Evolutionary conservation across 176 grass and related monocot species (phyloP), one percentile per base, ranked within the genome.

Genomic region (Avena eriantha): DNA sequence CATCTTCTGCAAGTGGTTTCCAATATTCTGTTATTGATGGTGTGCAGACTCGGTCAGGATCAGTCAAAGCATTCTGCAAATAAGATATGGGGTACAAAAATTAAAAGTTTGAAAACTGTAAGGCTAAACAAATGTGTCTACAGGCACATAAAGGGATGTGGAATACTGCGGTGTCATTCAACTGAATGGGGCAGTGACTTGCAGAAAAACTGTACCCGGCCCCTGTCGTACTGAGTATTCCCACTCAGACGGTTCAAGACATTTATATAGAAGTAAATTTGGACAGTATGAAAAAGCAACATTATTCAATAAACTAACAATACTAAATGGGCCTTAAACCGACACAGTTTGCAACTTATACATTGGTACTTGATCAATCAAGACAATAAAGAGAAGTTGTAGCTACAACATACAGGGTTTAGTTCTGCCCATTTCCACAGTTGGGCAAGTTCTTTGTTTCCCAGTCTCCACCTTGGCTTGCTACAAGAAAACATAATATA

Each of bases 391-490:
- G 50, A 18, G 26, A 70, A 66, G 51, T 86, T 86, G 26, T 18
- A 80, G 31, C 49, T 67, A 66, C n/a, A 56, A 90, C 93, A 61
- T 92, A 98, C 96, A 49, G 96, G 96, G 87, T 96, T 96, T 90
- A 93, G 92, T 88, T 98, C 96, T 48, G 93, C 94, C 96, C 93
- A 96, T 88, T 94, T 98, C 96, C 93, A 98, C 64, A 98, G 79
- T 63, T 98, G 93, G n/a, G 88, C 84, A 43, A 98, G 79, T 58
- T 96, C 96, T 86, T 98, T 98, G 88, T 93, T 98, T 80, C 96
- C 93, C 66, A 98, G 76, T 86, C 90, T 96, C 96, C 92, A 94
- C 71, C 90, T 94, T 64, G 88, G 86, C 68, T 94, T 98, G 41
- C 96, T 98, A 87, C 54, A 70, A 60, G 14, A 82, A 75, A 73